phyloP scores from a whole-genome alignment of 129 eudicot species.

The Flaveria bidentis region DNA sequence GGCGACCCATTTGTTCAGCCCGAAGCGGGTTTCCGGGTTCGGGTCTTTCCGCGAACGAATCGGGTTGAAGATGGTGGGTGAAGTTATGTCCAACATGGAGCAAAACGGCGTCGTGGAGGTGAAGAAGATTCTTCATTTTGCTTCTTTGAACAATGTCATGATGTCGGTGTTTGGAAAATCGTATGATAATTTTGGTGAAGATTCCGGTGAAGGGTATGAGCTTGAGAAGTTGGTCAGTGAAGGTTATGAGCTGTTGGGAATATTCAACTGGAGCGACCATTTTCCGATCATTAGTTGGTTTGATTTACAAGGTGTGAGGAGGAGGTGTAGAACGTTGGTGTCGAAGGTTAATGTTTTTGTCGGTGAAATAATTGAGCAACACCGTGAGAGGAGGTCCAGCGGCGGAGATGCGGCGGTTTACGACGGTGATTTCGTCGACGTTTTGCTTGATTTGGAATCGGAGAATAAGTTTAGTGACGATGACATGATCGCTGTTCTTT shows the following conservation, averaged over 20 bases:
- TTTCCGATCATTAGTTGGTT: slow-evolving; percentile 72
- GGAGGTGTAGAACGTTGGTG: slow-evolving; percentile 58
- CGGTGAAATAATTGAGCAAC: slow-evolving; percentile 60
- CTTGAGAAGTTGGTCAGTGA: slow-evolving; percentile 70
- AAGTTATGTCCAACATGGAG: slow-evolving; percentile 45
- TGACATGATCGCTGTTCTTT: slow-evolving; percentile 89
- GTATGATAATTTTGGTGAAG: slow-evolving; percentile 35
- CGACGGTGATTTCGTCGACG: slow-evolving; percentile 83
- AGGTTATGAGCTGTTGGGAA: slow-evolving; percentile 81
- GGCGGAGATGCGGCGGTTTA: slow-evolving; percentile 14
- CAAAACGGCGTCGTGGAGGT: slow-evolving; percentile 57
- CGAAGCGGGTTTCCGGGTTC: slow-evolving; percentile 50
- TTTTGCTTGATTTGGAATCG: slow-evolving; percentile 76
- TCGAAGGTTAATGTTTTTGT: slow-evolving; percentile 67
- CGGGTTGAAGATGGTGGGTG: slow-evolving; percentile 58
- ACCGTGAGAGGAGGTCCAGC: slow-evolving; percentile 45
- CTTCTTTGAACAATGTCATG: slow-evolving; percentile 90
- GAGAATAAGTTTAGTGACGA: slow-evolving; percentile 62
- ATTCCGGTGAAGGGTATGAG: slow-evolving; percentile 33
- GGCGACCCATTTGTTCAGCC: slow-evolving; percentile 77
- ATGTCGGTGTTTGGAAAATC: slow-evolving; percentile 79
- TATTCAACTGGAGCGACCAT: slow-evolving; percentile 91
- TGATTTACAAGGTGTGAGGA: slow-evolving; percentile 89
- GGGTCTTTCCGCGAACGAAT: slow-evolving; percentile 51
- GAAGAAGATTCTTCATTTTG: slow-evolving; percentile 67